Conservation (phyloP, 371 early-diverging fungal genomes). For the Dinochytrium kinnereticum region DNA sequence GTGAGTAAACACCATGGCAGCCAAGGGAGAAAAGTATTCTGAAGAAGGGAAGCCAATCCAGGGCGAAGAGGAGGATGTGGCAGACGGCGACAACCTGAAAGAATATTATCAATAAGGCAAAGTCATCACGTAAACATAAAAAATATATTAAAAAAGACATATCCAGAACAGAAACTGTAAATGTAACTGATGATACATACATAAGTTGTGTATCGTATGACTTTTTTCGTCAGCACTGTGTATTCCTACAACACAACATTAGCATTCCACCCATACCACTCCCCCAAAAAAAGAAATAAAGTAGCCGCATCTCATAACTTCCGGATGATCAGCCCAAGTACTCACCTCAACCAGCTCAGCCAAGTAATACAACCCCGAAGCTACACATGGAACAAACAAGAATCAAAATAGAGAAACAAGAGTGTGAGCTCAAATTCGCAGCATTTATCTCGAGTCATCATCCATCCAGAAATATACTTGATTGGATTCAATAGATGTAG, state of each 20-base stretch:
- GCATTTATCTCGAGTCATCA: too few relatives aligned
- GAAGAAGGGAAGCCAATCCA: slow-evolving; percentile 70
- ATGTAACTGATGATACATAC: slow-evolving; percentile 49
- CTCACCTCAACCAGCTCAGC: slow-evolving; percentile 67
- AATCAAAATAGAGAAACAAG: neutral
- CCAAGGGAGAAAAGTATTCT: slow-evolving; percentile 65
- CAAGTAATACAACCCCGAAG: slow-evolving; percentile 84
- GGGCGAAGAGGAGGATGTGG: slow-evolving; percentile 67
- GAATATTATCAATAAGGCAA: too few relatives aligned
- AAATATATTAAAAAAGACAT: too few relatives aligned
- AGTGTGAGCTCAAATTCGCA: neutral
- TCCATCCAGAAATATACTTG: too few relatives aligned
- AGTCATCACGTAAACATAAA: too few relatives aligned
- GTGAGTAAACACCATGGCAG: slow-evolving; percentile 72
- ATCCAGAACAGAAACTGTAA: slow-evolving; percentile 9
- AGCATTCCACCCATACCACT: neutral
- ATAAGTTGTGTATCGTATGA: slow-evolving; percentile 71
- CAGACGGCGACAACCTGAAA: slow-evolving; percentile 57
- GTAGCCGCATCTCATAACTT: neutral
- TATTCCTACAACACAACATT: slow-evolving; percentile 77
- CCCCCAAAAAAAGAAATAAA: neutral
- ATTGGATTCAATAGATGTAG: too few relatives aligned
- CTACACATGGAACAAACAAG: slow-evolving; percentile 46
- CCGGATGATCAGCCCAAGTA: neutral
- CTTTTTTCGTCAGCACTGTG: slow-evolving; percentile 76